These are phyloP conservation scores for Tetrapyrgos nigripes DNA, from an alignment of 1,284 basidiomycete genomes.

Conservation along the genomic window DNA sequence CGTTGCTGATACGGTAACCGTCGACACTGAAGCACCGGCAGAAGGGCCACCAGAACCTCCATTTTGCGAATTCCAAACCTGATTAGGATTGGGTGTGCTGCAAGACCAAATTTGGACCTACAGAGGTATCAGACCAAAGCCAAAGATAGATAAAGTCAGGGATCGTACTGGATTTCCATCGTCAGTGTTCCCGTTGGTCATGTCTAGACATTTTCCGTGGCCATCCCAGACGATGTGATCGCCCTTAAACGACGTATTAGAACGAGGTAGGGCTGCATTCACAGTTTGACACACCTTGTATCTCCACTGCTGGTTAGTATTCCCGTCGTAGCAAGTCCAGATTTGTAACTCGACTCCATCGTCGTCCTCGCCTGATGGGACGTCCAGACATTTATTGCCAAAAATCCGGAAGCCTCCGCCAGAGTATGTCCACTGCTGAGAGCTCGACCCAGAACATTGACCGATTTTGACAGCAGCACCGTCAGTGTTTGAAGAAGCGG, in stretches of 20 bases:
- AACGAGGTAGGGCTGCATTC: neutral
- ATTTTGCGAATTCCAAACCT: too few relatives aligned
- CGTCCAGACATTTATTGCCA: slow-evolving; percentile 54
- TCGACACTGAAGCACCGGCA: too few relatives aligned
- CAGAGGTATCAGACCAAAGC: too few relatives aligned
- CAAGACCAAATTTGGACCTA: too few relatives aligned
- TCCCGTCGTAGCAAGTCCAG: slow-evolving; percentile 44
- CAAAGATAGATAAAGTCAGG: too few relatives aligned
- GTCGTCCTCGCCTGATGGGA: slow-evolving; percentile 41
- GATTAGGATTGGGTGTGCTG: too few relatives aligned
- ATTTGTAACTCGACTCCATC: slow-evolving; percentile 56
- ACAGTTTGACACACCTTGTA: neutral
- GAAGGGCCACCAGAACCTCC: too few relatives aligned
- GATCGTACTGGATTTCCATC: too few relatives aligned
- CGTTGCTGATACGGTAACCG: too few relatives aligned
- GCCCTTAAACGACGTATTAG: neutral
- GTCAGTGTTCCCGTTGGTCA: too few relatives aligned
- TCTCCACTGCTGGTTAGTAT: slow-evolving; percentile 40
- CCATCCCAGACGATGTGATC: neutral
- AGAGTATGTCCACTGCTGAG: slow-evolving; percentile 53
- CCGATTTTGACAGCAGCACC: slow-evolving; percentile 53
- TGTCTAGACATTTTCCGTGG: too few relatives aligned
- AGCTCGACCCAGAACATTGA: slow-evolving; percentile 45
- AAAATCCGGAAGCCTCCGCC: slow-evolving; percentile 48
- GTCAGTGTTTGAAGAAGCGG: slow-evolving; percentile 51